Evolutionary conservation across 1,139 yeast genomes (phyloP).

Genomic region (Lodderomyces margitis): DNA sequence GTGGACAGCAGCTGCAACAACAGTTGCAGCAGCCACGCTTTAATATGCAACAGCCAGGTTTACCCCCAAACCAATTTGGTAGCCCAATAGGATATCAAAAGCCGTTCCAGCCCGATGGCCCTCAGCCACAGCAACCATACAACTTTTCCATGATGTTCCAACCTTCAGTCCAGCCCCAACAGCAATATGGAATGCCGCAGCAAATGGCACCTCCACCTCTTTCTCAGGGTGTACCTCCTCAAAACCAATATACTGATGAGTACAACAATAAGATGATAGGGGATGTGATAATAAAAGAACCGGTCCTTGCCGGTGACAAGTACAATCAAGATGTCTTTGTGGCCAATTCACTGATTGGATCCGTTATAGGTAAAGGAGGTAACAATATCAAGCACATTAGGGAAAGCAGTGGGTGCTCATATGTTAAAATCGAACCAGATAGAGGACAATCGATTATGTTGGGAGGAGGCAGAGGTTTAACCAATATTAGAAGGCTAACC

Average conservation of each 20-base stretch:
- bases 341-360: constrained; percentile 77
- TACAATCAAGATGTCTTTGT: constrained; percentile 69
- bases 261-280: constrained; percentile 47
- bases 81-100: constrained; percentile 3
- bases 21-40: constrained; percentile 1
- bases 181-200: constrained; percentile 17
- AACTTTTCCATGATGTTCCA: constrained; percentile 46
- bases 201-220: constrained; percentile 5
- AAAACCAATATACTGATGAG: constrained; percentile 42
- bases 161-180: constrained; percentile 41
- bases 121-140: constrained; percentile 26
- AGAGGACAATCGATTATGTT: constrained; percentile 45
- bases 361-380: constrained; percentile 86
- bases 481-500: constrained; percentile 62
- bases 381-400: constrained; percentile 78
- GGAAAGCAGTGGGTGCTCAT: constrained; percentile 69
- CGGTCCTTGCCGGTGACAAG: constrained; percentile 46
- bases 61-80: neutral
- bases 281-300: constrained; percentile 43
- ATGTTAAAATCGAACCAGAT: constrained; percentile 65
- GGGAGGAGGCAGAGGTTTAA: constrained; percentile 57
- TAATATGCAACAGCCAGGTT: constrained; percentile 4
- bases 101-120: constrained; percentile 12
- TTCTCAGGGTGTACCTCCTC: constrained; percentile 25
- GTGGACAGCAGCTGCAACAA: constrained; percentile 5